A percentile compares a stretch with the other conserved stretches of the same genome.
phyloP scores from a whole-genome alignment of 23 red algal species.

The Chondrus crispus region DNA sequence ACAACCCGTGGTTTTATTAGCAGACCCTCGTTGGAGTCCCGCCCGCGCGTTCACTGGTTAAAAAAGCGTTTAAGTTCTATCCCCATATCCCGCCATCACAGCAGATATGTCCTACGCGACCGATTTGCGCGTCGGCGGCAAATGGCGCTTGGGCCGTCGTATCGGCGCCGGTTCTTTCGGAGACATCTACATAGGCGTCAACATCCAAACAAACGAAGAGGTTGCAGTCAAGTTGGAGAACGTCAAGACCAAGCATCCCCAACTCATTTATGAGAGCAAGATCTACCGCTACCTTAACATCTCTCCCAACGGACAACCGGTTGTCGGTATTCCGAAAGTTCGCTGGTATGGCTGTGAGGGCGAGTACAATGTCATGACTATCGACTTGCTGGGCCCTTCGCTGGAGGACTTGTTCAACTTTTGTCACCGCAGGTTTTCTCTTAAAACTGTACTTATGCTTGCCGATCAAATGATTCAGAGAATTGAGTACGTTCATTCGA shows the following conservation, averaged over 20 bases:
- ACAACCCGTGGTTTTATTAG: too few species aligned
- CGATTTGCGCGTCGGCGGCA: constrained; percentile 92
- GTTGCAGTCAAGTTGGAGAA: constrained; percentile 98
- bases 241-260: constrained; percentile 94
- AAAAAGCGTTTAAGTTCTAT: too few species aligned
- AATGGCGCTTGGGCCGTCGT: constrained; percentile 94
- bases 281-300: constrained; percentile 98
- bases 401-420: constrained; percentile 99
- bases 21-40: too few species aligned
- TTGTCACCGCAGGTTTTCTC: constrained; percentile 97
- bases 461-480: constrained; percentile 99
- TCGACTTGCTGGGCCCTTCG: constrained; percentile 92
- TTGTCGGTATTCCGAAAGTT: constrained; percentile 92
- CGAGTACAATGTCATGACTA: constrained; percentile 99
- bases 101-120: constrained; percentile 56
- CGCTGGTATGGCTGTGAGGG: constrained; percentile 95
- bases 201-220: constrained; percentile 90
- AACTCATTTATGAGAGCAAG: constrained; percentile 99
- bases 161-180: constrained; percentile 99
- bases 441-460: constrained; percentile 99
- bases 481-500: constrained; percentile 96
- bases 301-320: constrained; percentile 72
- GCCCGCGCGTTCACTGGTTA: too few species aligned
- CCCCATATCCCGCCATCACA: not conserved
- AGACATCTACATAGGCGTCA: constrained; percentile 97